Evolutionary conservation across 495 filamentous ascomycete genomes (phyloP), one percentile per base, ranked within the genome.

Genomic region (Aspergillus homomorphus): DNA sequence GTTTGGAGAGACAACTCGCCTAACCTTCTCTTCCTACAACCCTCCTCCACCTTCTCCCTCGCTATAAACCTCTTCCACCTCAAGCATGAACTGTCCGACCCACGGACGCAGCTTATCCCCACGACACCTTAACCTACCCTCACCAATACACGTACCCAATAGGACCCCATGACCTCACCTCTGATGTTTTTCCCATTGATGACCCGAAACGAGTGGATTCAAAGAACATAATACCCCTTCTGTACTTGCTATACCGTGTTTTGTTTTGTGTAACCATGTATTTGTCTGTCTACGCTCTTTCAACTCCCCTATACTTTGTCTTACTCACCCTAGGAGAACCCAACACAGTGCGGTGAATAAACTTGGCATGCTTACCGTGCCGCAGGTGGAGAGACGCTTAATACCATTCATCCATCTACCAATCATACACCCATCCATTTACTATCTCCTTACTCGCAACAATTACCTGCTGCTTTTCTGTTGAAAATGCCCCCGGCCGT

Each of bases 1-100:
- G 71, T 60, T 54, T 78, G 41, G 75, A 76, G 54, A 70, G 74
- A 56, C 75, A 74, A 42, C 64, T 76, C 59, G 77, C 77, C 8
- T 77, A 58, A 66, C 20, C 19, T 46, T 21, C 10, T 49, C 30
- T 49, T 20, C 28, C 18, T 26, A 14, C 23, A 20, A 24, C 12
- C 12, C 49, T 8, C 38, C 55, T 26, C 22, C 16, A 19, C 16
- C n/a, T 41, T 14, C n/a, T 20, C 24, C 14, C 33, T 51, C 18
- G 5, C 22, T 18, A 51, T 43, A 18, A n/a, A 15, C 20, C 38
- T 14, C 12, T 26, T 16, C 23, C 46, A 51, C 48, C 28, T 28
- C n/a, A n/a, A n/a, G n/a, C n/a, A n/a, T n/a, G n/a, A n/a, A n/a
- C n/a, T n/a, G n/a, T n/a, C n/a, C n/a, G n/a, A n/a, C n/a, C n/a